phyloP scores from a whole-genome alignment of 352 stramenopile genomes.

The Phytopythium delawarense region DNA sequence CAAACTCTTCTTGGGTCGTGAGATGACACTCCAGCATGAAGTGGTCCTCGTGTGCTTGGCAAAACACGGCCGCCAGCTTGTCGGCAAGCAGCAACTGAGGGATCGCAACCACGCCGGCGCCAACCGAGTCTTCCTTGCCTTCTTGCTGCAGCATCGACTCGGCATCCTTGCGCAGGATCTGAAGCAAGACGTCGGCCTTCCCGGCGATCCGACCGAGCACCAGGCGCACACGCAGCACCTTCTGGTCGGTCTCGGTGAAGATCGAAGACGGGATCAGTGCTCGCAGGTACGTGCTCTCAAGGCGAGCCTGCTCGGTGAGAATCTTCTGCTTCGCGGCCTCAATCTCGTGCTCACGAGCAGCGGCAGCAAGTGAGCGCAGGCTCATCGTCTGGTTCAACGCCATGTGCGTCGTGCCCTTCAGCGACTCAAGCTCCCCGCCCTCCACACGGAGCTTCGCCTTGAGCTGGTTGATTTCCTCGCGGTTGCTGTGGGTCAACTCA shows the following conservation, averaged over 20 bases:
- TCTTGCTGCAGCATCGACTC: slow-evolving; percentile 38
- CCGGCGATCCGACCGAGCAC: slow-evolving; percentile 56
- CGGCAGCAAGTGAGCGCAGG: slow-evolving; percentile 50
- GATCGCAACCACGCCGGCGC: slow-evolving; percentile 22
- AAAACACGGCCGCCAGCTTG: slow-evolving; percentile 53
- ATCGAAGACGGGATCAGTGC: slow-evolving; percentile 66
- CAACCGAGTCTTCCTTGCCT: slow-evolving; percentile 25
- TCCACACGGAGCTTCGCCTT: slow-evolving; percentile 73
- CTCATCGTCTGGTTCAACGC: slow-evolving; percentile 75
- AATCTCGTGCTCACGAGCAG: slow-evolving; percentile 57
- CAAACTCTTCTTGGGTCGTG: slow-evolving; percentile 64
- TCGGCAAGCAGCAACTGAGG: slow-evolving; percentile 58
- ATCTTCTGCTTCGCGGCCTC: slow-evolving; percentile 73
- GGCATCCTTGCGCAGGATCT: slow-evolving; percentile 64
- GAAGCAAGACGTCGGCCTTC: slow-evolving; percentile 67
- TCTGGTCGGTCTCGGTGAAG: slow-evolving; percentile 70
- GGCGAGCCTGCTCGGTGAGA: slow-evolving; percentile 48
- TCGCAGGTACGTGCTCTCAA: slow-evolving; percentile 69
- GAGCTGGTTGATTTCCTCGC: slow-evolving; percentile 70
- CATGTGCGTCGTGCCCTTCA: slow-evolving; percentile 72
- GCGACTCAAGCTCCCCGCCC: slow-evolving; percentile 57
- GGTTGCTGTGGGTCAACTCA: slow-evolving; percentile 57
- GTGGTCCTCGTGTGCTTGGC: slow-evolving; percentile 60
- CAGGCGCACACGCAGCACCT: slow-evolving; percentile 65
- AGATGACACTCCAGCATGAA: slow-evolving; percentile 74